Percentiles rank a stretch among this genome's conserved stretches.
Evolutionary conservation across 169 alveolate genomes (phyloP).

Genomic region (Plasmodium billcollinsi): DNA sequence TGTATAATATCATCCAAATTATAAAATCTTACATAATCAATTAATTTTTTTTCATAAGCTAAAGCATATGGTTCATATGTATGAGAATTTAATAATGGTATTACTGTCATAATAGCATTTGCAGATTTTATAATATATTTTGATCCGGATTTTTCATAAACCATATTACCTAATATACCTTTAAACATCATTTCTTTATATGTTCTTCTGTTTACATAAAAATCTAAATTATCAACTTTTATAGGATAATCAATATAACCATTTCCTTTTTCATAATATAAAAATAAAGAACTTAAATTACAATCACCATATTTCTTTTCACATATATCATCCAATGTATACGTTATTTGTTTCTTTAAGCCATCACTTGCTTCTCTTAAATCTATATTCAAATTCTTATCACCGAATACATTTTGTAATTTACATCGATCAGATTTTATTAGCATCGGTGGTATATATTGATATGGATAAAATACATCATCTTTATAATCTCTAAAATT

Average conservation of each 20-base stretch:
- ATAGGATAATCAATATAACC: conserved; percentile 37
- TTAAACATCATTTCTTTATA: conserved; percentile 44
- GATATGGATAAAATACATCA: conserved; percentile 32
- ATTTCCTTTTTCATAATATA: conserved; percentile 51
- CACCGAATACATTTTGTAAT: conserved; percentile 43
- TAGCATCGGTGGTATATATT: conserved; percentile 60
- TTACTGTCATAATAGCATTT: conserved; percentile 20
- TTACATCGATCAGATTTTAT: conserved; percentile 25
- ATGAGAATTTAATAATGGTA: conserved; percentile 16
- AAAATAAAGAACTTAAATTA: conserved; percentile 27
- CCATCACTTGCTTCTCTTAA: conserved; percentile 42
- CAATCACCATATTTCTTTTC: conserved; percentile 31
- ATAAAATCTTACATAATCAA: conserved; percentile 50
- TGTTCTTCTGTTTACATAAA: conserved; percentile 49
- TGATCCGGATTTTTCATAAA: conserved; percentile 19
- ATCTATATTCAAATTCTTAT: conserved; percentile 14
- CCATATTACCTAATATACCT: conserved; percentile 36
- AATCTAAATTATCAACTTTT: conserved; percentile 47
- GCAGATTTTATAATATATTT: conserved; percentile 33
- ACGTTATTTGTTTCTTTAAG: conserved; percentile 22
- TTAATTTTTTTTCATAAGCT: conserved; percentile 50
- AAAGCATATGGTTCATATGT: conserved; percentile 57
- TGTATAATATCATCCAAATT: conserved; percentile 30
- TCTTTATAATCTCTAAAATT: conserved; percentile 5
- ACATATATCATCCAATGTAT: conserved; percentile 35